Evolutionary conservation across 371 early-diverging fungal species (phyloP).

Genomic region (Mortierella sp.): DNA sequence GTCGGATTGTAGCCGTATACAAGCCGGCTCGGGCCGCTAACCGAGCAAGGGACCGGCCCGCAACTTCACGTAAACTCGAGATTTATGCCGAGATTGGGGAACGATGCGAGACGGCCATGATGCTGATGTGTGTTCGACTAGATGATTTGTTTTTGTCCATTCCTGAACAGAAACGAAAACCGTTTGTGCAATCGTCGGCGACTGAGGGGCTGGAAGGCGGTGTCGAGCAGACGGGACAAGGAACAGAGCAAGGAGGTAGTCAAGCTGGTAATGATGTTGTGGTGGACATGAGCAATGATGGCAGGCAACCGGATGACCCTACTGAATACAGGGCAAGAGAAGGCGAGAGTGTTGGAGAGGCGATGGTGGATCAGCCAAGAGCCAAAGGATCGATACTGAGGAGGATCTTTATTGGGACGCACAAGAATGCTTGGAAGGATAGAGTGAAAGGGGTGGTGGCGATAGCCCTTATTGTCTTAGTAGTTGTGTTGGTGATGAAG

Average conservation of each 20-base stretch:
- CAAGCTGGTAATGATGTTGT: background rate
- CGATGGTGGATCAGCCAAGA: background rate
- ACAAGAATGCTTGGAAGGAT: slow-evolving; percentile 8
- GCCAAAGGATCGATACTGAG: background rate
- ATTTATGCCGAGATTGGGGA: slow-evolving; percentile 41
- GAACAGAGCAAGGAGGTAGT: background rate
- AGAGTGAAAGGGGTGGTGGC: slow-evolving; percentile 28
- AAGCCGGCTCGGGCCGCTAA: slow-evolving; percentile 35
- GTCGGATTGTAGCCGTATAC: slow-evolving; percentile 39
- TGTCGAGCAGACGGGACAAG: background rate
- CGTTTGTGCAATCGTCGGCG: slow-evolving; percentile 7
- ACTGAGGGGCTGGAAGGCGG: background rate
- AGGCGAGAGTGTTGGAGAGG: background rate
- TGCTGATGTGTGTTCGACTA: slow-evolving; percentile 43
- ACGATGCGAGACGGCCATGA: slow-evolving; percentile 45
- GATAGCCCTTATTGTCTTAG: slow-evolving; percentile 20
- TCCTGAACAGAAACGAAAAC: slow-evolving; percentile 30
- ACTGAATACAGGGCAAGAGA: background rate
- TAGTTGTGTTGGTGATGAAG: slow-evolving; percentile 26
- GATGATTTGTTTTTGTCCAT: slow-evolving; percentile 46
- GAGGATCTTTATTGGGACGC: background rate
- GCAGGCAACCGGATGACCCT: background rate
- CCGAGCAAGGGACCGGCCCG: slow-evolving; percentile 38
- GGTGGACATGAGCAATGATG: background rate
- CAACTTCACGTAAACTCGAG: slow-evolving; percentile 25